Conservation (phyloP, 768 basidiomycete species). For the Leccinum longicurvipes region DNA sequence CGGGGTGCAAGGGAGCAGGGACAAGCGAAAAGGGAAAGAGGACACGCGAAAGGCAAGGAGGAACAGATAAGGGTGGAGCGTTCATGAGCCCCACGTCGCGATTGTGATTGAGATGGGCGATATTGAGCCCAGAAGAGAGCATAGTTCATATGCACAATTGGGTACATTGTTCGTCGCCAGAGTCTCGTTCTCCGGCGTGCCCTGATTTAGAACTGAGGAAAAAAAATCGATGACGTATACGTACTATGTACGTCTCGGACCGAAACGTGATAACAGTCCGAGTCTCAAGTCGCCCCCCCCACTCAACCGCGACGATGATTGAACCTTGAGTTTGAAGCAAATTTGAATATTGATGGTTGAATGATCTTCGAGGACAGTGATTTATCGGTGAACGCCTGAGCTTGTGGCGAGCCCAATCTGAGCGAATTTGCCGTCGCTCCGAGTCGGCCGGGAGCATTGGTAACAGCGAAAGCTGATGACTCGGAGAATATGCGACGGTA, state of each 20-base stretch:
- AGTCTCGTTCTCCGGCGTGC: too few species aligned
- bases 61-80: not conserved
- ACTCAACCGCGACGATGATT: not conserved
- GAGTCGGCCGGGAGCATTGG: not conserved
- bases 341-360: not conserved
- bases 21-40: not conserved
- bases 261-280: not conserved
- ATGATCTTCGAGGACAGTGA: not conserved
- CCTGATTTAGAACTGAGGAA: not conserved
- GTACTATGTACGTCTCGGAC: not conserved
- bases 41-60: too few species aligned
- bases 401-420: too few species aligned
- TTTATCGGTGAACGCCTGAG: not conserved
- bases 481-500: too few species aligned
- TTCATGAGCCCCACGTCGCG: not conserved
- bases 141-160: not conserved
- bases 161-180: not conserved
- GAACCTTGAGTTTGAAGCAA: not conserved
- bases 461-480: not conserved
- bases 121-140: not conserved
- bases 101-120: not conserved
- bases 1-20: not conserved
- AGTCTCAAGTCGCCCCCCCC: not conserved
- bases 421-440: not conserved
- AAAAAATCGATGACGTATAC: not conserved